Conservation (phyloP, 2,329 filamentous ascomycete species). For the Trichoderma cornu-damae region DNA sequence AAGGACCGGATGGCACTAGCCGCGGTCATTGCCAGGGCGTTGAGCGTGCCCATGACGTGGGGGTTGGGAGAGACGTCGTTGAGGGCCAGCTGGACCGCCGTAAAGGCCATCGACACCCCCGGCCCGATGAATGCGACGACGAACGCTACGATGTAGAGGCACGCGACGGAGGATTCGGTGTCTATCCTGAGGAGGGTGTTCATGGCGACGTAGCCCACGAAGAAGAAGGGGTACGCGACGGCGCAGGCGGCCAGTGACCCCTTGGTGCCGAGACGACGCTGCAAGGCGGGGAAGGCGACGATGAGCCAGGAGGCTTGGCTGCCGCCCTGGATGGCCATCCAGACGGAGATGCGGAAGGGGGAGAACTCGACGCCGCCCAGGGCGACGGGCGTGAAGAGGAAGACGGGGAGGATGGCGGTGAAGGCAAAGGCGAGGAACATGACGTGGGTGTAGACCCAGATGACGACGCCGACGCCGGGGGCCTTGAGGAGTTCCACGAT, state of each 20-base stretch:
- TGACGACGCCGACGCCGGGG: constrained; percentile 60
- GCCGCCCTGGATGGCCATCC: constrained; percentile 59
- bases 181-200: constrained; percentile 41
- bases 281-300: constrained; percentile 62
- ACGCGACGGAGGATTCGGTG: constrained; percentile 30
- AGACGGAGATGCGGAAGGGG: constrained; percentile 58
- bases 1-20: constrained; percentile 59
- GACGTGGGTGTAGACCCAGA: constrained; percentile 60
- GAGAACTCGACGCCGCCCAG: constrained; percentile 63
- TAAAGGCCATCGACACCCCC: constrained; percentile 65
- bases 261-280: constrained; percentile 61
- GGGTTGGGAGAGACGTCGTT: constrained; percentile 68
- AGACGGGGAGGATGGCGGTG: constrained; percentile 65
- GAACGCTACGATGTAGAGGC: constrained; percentile 52
- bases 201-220: constrained; percentile 52
- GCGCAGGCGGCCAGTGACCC: constrained; percentile 55
- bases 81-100: constrained; percentile 64
- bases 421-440: constrained; percentile 67
- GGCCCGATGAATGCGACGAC: constrained; percentile 49
- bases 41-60: constrained; percentile 63
- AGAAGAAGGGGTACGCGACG: constrained; percentile 57
- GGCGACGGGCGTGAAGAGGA: constrained; percentile 57
- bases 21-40: constrained; percentile 56
- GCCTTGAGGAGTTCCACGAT: constrained; percentile 47
- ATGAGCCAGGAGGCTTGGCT: constrained; percentile 69